Percentiles rank a stretch among this genome's conserved stretches.
phyloP scores from a whole-genome alignment of 768 basidiomycete genomes.

The Pleurotus eryngii region DNA sequence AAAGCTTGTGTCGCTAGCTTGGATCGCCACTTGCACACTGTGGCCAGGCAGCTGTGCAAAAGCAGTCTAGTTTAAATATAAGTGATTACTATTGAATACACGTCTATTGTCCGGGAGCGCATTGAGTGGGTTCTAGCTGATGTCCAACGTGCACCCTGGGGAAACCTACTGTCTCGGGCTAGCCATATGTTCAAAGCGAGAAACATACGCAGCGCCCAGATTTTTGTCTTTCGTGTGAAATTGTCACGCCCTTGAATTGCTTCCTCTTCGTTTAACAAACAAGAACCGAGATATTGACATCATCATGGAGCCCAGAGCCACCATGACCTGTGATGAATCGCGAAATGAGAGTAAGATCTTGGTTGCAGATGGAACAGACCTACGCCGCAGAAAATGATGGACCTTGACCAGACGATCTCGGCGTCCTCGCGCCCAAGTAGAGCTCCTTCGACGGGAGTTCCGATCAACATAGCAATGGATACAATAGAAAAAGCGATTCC shows the following conservation, averaged over 20 bases:
- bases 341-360: background rate
- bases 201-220: background rate
- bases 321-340: slow-evolving; percentile 17
- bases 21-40: slow-evolving; percentile 2
- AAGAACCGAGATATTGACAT: slow-evolving; percentile 27
- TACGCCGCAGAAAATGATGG: slow-evolving; percentile 43
- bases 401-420: slow-evolving; percentile 30
- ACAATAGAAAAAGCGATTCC: slow-evolving; percentile 46
- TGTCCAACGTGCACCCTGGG: background rate
- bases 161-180: background rate
- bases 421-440: slow-evolving; percentile 24
- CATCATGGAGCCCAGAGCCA: slow-evolving; percentile 23
- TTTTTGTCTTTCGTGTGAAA: background rate
- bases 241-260: slow-evolving; percentile 11
- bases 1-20: background rate
- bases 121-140: background rate
- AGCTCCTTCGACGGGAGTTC: slow-evolving; percentile 49
- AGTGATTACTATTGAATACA: background rate
- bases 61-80: too few species aligned
- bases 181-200: background rate
- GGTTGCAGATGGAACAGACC: slow-evolving; percentile 8
- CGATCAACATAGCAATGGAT: slow-evolving; percentile 40
- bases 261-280: slow-evolving; percentile 17
- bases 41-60: background rate
- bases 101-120: background rate